Base-by-base conservation (phyloP, 2,329 filamentous ascomycete genomes). In the Penicillium glabrum region DNA sequence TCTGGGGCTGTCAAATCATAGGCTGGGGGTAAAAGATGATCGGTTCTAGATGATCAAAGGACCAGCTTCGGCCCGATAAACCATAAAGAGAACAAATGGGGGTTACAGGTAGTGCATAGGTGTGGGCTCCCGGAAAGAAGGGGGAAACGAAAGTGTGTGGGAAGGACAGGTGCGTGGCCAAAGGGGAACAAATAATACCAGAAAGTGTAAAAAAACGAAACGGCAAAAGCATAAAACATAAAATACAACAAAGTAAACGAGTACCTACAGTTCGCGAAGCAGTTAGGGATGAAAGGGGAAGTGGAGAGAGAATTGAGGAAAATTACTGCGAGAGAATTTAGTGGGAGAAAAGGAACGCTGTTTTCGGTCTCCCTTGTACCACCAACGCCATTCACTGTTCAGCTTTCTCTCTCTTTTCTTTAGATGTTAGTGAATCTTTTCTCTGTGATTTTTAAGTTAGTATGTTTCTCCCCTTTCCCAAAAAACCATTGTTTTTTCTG, bases 221-320 rank as follows among this genome's bases (percentile, higher is more conserved):
- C 14, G 23, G 29, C n/a, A 49, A 55, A 51, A 46, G 53, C 47
- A 53, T 26, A 37, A 58, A 57, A 56, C 53, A 51, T 37, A 44
- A 54, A 49, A 61, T 51, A 45, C 39, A 58, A 60, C 35, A 27
- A 24, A 39, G 58, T 33, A 35, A 26, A 51, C 33, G 56, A 58
- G 45, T 64, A 64, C 63, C 48, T 65, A 57, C 57, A 54, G 51
- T 56, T 57, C 55, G 48, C 49, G 56, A 56, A 58, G 58, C 61
- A 61, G 59, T 63, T 61, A 60, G 56, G 61, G 59, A 61, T 64
- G 54, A 54, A 62, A 62, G 60, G 58, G 57, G 57, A 58, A 65
- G 64, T 66, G 64, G 64, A 64, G 64, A 59, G 55, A 59, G 58
- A 61, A 61, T 57, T 46, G 57, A 54, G 53, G 57, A 66, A 65